These are phyloP conservation scores for Cyathus striatus DNA, from an alignment of 768 basidiomycete genomes.

Conservation along the genomic window DNA sequence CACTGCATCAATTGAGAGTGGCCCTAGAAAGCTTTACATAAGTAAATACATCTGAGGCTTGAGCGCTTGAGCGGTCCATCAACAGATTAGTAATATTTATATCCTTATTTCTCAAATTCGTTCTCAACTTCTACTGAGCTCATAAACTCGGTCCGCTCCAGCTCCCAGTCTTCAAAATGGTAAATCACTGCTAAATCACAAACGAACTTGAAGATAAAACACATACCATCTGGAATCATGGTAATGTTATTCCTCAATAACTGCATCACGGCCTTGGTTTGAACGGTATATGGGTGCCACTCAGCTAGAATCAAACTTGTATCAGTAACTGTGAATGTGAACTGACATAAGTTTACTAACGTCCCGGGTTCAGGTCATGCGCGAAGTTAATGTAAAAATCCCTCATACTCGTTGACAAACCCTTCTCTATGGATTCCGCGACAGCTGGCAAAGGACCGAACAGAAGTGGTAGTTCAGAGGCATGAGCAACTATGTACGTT, in stretches of 20 bases:
- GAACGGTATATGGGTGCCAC: not conserved
- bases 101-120: not conserved
- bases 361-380: slow-evolving; percentile 48
- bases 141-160: not conserved
- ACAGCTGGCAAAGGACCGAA: slow-evolving; percentile 40
- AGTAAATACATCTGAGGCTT: too few species aligned
- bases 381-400: slow-evolving; percentile 57
- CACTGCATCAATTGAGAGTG: too few species aligned
- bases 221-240: not conserved
- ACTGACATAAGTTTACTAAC: slow-evolving; percentile 22
- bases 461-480: slow-evolving; percentile 40
- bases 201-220: not conserved
- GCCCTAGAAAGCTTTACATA: too few species aligned
- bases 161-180: not conserved
- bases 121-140: not conserved
- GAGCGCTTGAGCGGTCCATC: too few species aligned
- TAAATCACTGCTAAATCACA: not conserved
- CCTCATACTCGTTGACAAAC: slow-evolving; percentile 41
- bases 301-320: not conserved
- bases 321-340: not conserved
- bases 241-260: not conserved
- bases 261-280: not conserved
- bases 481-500: slow-evolving; percentile 45
- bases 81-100: too few species aligned
- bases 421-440: slow-evolving; percentile 31